Evolutionary conservation across 1,284 basidiomycete genomes (phyloP), one percentile per base, ranked within the genome.

Genomic region (Ceraceosorus guamensis): DNA sequence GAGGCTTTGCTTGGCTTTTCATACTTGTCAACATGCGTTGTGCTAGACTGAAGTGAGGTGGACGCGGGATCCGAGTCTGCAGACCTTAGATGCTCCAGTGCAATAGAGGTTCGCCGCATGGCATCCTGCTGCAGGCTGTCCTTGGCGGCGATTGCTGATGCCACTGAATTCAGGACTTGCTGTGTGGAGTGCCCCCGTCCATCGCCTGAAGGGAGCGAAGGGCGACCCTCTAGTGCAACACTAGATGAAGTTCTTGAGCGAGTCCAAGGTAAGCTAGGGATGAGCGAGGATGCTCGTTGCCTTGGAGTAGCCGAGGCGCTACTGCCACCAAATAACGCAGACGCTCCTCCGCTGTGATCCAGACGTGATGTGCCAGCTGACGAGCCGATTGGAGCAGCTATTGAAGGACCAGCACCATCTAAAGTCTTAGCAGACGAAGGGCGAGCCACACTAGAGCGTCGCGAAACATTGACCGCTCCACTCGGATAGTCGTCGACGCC

Each of bases 291-390:
- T 6, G 68, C 63, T 34, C 68, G 54, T 14, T 60, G 67, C 14
- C 65, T 52, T 11, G 61, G 52, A 7, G n/a, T 44, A 13, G 34
- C 49, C 39, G 39, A 41, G 16, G 39, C 50, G 8, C 39, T 34
- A 8, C 16, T 41, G 56, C 37, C 6, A 56, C 66, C 68, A 43
- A 70, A 70, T 2, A 70, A 60, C 7, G 48, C 53, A 6, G 62
- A 66, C 6, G 67, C 68, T 44, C 68, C 68, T 6, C 68, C 66
- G 8, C 57, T 57, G n/a, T 61, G 55, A n/a, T 70, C 68, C 44
- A 70, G 48, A 41, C 11, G 39, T 11, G 16, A 41, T 11, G 39
- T 11, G 39, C 39, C 45, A 11, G 39, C 16, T 41, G 39, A 11
- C 11, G 39, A 11, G 39, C 39, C 3, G 11, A 11, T 41, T 11